These are phyloP conservation scores for Clitopilus passeckerianus DNA, from an alignment of 768 basidiomycete genomes.

Conservation along the genomic window DNA sequence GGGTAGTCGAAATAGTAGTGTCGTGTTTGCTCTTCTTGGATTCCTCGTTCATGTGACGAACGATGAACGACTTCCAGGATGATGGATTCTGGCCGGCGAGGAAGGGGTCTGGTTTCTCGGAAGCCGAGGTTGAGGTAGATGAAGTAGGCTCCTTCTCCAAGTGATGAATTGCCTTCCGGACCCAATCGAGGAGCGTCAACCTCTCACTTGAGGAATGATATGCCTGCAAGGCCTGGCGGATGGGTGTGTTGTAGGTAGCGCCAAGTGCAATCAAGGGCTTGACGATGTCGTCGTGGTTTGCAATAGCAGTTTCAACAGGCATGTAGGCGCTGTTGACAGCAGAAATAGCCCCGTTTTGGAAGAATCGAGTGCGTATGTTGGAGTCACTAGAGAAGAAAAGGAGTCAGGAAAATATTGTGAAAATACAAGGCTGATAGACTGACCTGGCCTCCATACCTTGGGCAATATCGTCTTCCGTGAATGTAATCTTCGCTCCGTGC, in stretches of 20 bases:
- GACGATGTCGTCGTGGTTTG: conserved; percentile 27
- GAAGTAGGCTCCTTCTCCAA: conserved; percentile 15
- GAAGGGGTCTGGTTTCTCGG: conserved; percentile 6
- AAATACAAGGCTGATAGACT: conserved; percentile 4
- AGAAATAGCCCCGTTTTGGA: conserved; percentile 18
- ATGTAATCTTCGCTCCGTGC: conserved; percentile 30
- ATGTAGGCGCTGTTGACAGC: conserved; percentile 20
- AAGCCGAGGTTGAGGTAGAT: conserved; percentile 1
- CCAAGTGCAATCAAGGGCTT: conserved; percentile 34
- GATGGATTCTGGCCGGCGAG: not conserved
- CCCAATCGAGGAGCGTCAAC: conserved; percentile 33
- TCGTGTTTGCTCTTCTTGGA: not conserved
- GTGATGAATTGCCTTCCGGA: conserved; percentile 21
- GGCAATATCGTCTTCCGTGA: conserved; percentile 29
- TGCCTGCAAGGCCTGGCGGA: conserved; percentile 15
- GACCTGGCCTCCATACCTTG: conserved; percentile 28
- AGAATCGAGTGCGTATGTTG: conserved; percentile 9
- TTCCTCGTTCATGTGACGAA: not conserved
- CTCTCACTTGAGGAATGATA: conserved; percentile 14
- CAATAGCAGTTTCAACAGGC: conserved; percentile 35
- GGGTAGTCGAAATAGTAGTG: not conserved
- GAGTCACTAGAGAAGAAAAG: conserved; percentile 6
- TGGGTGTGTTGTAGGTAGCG: conserved; percentile 26
- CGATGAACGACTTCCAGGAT: conserved; percentile 1
- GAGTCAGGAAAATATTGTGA: not conserved